Evolutionary conservation across 306 rosid species (phyloP).

Genomic region (Elaeagnus macrophylla): DNA sequence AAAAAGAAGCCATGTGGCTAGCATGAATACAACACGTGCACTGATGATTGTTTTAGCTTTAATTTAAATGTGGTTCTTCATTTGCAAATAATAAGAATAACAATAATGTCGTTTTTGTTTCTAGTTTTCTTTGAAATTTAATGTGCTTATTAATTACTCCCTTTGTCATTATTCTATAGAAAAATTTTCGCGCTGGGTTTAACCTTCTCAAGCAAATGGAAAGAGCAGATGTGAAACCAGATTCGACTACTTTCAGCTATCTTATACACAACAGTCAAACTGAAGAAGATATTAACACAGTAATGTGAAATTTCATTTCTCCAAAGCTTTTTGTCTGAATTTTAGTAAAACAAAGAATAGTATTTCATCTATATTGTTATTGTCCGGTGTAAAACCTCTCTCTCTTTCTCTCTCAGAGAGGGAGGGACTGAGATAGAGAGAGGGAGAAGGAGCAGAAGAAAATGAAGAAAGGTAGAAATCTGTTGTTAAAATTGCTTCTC

Average conservation of each 20-base stretch:
- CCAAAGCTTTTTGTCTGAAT: slow-evolving; percentile 14
- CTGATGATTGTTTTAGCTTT: slow-evolving; percentile 5
- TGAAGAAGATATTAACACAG: slow-evolving; percentile 59
- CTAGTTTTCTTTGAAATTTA: slow-evolving; percentile 3
- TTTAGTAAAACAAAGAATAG: neutral
- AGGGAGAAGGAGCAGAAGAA: too few species aligned
- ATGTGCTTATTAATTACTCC: slow-evolving; percentile 6
- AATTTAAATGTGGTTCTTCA: neutral
- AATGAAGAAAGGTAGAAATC: too few species aligned
- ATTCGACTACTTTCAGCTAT: slow-evolving; percentile 58
- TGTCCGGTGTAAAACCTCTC: neutral
- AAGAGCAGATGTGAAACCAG: slow-evolving; percentile 50
- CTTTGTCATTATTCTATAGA: slow-evolving; percentile 36
- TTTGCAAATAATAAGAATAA: too few species aligned
- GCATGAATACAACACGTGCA: neutral
- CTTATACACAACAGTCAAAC: slow-evolving; percentile 50
- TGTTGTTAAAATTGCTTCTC: too few species aligned
- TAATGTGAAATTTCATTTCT: slow-evolving; percentile 22
- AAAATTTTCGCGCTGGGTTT: slow-evolving; percentile 40
- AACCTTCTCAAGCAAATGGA: slow-evolving; percentile 55
- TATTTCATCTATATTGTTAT: neutral
- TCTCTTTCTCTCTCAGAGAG: neutral
- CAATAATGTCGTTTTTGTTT: slow-evolving; percentile 11
- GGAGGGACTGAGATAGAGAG: too few species aligned
- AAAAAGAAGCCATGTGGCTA: too few species aligned